phyloP scores from a whole-genome alignment of 257 asterid species.

The Anisodus acutangulus region DNA sequence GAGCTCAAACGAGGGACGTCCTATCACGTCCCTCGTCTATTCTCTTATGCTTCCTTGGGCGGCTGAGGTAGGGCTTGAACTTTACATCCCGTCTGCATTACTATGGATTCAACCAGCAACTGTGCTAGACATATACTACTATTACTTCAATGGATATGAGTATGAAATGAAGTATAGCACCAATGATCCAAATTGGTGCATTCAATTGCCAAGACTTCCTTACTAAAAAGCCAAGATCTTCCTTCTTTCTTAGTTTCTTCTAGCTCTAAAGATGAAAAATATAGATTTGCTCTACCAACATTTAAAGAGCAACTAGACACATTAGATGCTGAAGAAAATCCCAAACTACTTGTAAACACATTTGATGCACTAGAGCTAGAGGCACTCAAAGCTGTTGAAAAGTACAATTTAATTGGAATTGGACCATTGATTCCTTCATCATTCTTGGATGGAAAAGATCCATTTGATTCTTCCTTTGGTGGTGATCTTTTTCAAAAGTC shows the following conservation, averaged over 20 bases:
- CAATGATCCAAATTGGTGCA: conserved; percentile 32
- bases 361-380: conserved; percentile 39
- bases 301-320: conserved; percentile 40
- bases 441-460: conserved; percentile 31
- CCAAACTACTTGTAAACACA: conserved; percentile 35
- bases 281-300: neutral
- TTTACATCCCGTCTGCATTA: conserved; percentile 43
- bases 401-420: conserved; percentile 37
- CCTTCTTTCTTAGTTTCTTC: conserved; percentile 50
- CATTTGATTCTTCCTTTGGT: conserved; percentile 25
- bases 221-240: conserved; percentile 34
- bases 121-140: conserved; percentile 39
- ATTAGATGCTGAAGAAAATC: conserved; percentile 33
- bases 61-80: conserved; percentile 41
- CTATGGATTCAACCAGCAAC: conserved; percentile 52
- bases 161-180: conserved; percentile 32
- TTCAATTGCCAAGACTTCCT: conserved; percentile 45
- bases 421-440: conserved; percentile 51
- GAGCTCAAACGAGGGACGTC: conserved; percentile 28
- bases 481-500: conserved; percentile 34
- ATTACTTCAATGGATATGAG: conserved; percentile 40
- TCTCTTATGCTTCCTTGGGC: conserved; percentile 44
- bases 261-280: neutral
- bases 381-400: conserved; percentile 36
- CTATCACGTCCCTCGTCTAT: conserved; percentile 39